Evolutionary conservation across 2,329 filamentous ascomycete species (phyloP), one percentile per base, ranked within the genome.

Genomic region (Ploettnerulaceae sp.): DNA sequence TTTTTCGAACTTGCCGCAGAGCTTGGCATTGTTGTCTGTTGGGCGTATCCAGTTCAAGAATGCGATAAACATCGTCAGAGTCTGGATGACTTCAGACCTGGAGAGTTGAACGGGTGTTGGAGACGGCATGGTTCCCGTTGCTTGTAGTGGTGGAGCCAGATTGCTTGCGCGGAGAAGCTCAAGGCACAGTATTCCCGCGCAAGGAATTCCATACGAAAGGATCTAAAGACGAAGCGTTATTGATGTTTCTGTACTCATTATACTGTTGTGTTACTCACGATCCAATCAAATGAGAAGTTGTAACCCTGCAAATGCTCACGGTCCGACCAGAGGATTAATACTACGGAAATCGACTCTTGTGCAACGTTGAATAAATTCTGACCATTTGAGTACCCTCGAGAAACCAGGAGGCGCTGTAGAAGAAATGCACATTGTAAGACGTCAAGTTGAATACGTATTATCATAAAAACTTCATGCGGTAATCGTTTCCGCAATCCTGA

Each of bases 41-140:
- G 49, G 49, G 3, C 49, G 39, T 9, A 48, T 46, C 49, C 49
- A 52, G 21, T 34, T 25, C 8, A 52, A 20, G 20, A 48, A 52
- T 2, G 45, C 45, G 24, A 45, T 42, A 24, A 52, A 52, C 24
- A 52, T 36, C 7, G 33, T 43, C 5, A 49, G 38, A 3, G 45
- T 40, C 21, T 52, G 45, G 7, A 52, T 32, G 18, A 45, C 45
- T 9, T 45, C 36, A 11, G 45, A 49, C 20, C 34, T 32, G 1
- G 45, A 48, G 7, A 52, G 28, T 7, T 33, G 29, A 1, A 46
- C 28, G 14, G 28, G 40, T 18, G 32, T n/a, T 11, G 29, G 33
- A 17, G 20, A 21, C 1, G 38, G 24, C 7, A 32, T 9, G 11
- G 22, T 40, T 15, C 28, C 22, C 18, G 29, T 25, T 17, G 44